Evolutionary conservation across 2,329 filamentous ascomycete genomes (phyloP).

Genomic region (Calonectria pseudoreteaudii): DNA sequence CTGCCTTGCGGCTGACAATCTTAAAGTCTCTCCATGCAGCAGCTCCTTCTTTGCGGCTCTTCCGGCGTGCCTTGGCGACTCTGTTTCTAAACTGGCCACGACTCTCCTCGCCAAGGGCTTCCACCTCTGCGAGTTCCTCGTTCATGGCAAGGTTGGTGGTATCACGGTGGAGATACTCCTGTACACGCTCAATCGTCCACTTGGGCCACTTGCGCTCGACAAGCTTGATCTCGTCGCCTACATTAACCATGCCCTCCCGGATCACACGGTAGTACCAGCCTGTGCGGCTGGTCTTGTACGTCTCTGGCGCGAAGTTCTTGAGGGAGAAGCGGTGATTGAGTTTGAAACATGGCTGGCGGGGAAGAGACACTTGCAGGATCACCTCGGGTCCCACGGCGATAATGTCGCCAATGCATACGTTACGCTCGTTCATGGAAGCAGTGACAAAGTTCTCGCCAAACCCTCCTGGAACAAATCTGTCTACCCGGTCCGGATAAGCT

Average conservation of each 20-base stretch:
- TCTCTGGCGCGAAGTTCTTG: conserved; percentile 70
- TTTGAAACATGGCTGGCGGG: conserved; percentile 75
- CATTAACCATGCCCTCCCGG: conserved; percentile 63
- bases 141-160: conserved; percentile 64
- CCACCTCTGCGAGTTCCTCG: conserved; percentile 62
- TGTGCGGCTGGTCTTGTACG: conserved; percentile 68
- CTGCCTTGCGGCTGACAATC: conserved; percentile 60
- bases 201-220: conserved; percentile 65
- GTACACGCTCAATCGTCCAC: conserved; percentile 73
- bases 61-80: conserved; percentile 59
- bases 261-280: conserved; percentile 76
- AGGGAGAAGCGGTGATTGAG: conserved; percentile 75
- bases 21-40: conserved; percentile 58
- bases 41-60: conserved; percentile 41
- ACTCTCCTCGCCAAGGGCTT: conserved; percentile 62
- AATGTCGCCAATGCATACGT: conserved; percentile 74
- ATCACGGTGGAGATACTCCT: conserved; percentile 71
- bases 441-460: conserved; percentile 76
- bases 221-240: conserved; percentile 68
- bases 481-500: conserved; percentile 63
- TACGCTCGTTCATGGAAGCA: conserved; percentile 69
- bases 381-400: conserved; percentile 63
- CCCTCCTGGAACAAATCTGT: conserved; percentile 66
- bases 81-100: conserved; percentile 61
- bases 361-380: conserved; percentile 69